Conservation (phyloP, 2,329 filamentous ascomycete species). For the Talaromyces verruculosus region DNA sequence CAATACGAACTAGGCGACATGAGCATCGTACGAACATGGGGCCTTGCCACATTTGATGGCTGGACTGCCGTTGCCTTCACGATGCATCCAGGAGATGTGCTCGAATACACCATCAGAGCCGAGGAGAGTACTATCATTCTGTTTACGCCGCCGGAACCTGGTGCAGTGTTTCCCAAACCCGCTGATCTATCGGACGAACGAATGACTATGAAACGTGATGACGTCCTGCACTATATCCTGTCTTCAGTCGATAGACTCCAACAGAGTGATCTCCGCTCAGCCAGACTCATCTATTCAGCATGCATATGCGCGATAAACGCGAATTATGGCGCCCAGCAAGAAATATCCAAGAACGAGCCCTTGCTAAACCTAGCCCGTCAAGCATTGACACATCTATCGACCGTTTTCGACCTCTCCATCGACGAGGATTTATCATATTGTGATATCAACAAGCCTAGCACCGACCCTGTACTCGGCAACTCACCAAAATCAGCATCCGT, state of each 20-base stretch:
- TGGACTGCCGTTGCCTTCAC: conserved; percentile 52
- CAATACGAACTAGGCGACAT: conserved; percentile 53
- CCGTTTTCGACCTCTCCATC: conserved; percentile 23
- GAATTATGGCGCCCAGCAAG: conserved; percentile 24
- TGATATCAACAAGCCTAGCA: neutral
- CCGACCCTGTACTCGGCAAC: conserved; percentile 20
- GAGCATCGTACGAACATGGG: conserved; percentile 55
- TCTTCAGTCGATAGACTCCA: conserved; percentile 23
- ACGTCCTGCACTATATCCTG: conserved; percentile 33
- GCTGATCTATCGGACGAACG: conserved; percentile 24
- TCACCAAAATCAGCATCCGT: conserved; percentile 28
- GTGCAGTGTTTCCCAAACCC: conserved; percentile 20
- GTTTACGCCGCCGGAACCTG: conserved; percentile 31
- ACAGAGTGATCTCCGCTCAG: conserved; percentile 26
- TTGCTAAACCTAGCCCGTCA: conserved; percentile 29
- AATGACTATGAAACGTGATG: conserved; percentile 26
- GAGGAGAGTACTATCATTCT: conserved; percentile 46
- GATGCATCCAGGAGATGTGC: conserved; percentile 57
- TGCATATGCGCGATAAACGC: conserved; percentile 38
- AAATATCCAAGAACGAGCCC: neutral
- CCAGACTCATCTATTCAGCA: conserved; percentile 39
- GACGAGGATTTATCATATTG: conserved; percentile 36
- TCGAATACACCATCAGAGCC: conserved; percentile 55
- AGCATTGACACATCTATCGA: conserved; percentile 28
- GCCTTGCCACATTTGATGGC: conserved; percentile 51